Percentiles rank a stretch among this genome's conserved stretches.
Evolutionary conservation across 176 grass and related monocot genomes (phyloP).

Genomic region (Thinopyrum elongatum): DNA sequence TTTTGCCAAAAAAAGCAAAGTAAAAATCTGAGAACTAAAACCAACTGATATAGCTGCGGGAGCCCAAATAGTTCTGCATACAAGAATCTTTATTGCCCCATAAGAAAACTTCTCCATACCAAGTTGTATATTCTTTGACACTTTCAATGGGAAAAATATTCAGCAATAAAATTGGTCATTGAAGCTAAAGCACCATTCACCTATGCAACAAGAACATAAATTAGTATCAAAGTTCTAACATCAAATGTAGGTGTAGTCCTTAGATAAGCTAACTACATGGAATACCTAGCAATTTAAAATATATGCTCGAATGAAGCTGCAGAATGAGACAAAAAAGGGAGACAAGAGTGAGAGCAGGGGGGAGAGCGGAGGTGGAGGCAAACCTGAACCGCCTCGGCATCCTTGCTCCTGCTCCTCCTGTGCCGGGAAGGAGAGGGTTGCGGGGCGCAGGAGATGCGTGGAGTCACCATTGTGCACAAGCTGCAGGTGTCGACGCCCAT

Average conservation of each 20-base stretch:
- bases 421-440: no score
- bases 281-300: conserved; percentile 22
- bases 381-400: no score
- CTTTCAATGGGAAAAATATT: conserved; percentile 49
- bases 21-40: conserved; percentile 29
- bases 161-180: conserved; percentile 17
- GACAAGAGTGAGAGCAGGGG: no score
- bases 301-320: not conserved
- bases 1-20: not conserved
- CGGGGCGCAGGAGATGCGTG: no score
- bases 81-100: conserved; percentile 72
- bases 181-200: not conserved
- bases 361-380: no score
- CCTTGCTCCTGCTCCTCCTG: no score
- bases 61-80: conserved; percentile 86
- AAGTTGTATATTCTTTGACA: conserved; percentile 66
- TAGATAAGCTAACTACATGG: not conserved
- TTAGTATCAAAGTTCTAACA: not conserved
- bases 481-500: no score
- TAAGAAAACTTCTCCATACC: conserved; percentile 75
- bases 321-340: not conserved
- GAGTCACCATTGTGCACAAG: no score
- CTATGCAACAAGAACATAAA: conserved; percentile 26
- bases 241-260: not conserved
- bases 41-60: conserved; percentile 89